Percentiles rank a stretch among this genome's conserved stretches.
Conservation (phyloP, 768 basidiomycete species). For the Lyophyllum semitale region DNA sequence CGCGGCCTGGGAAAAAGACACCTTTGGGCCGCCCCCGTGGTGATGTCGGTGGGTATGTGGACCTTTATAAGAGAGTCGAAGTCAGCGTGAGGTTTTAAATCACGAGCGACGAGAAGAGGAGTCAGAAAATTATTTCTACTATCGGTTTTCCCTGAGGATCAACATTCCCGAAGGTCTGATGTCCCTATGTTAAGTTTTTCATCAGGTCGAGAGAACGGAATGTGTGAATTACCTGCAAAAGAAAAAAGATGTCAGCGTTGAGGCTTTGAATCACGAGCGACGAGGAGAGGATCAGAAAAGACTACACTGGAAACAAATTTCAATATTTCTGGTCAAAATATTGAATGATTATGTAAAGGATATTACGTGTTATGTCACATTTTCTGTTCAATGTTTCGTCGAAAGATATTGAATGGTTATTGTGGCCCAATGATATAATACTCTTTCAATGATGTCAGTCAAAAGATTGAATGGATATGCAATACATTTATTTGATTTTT, state of each 20-base stretch:
- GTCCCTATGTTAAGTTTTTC: slow-evolving; percentile 61
- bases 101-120: not conserved
- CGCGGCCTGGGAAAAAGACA: slow-evolving; percentile 51
- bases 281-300: slow-evolving; percentile 44
- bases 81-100: not conserved
- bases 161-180: slow-evolving; percentile 66
- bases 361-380: too few relatives aligned
- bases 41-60: slow-evolving; percentile 48
- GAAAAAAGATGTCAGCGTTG: not conserved
- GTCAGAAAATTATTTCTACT: slow-evolving; percentile 32
- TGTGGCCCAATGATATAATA: too few relatives aligned
- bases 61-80: slow-evolving; percentile 32
- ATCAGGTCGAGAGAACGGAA: slow-evolving; percentile 29
- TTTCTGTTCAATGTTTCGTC: too few relatives aligned
- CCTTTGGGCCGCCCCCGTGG: slow-evolving; percentile 51
- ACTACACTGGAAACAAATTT: too few relatives aligned
- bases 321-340: too few relatives aligned
- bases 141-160: slow-evolving; percentile 60
- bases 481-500: too few relatives aligned
- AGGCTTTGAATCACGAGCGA: too few relatives aligned
- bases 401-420: too few relatives aligned
- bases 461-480: too few relatives aligned
- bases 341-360: too few relatives aligned
- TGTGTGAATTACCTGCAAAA: slow-evolving; percentile 39
- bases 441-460: too few relatives aligned